Base-by-base conservation (phyloP, 2,329 filamentous ascomycete species). In the Neoarthrinium moseri region DNA sequence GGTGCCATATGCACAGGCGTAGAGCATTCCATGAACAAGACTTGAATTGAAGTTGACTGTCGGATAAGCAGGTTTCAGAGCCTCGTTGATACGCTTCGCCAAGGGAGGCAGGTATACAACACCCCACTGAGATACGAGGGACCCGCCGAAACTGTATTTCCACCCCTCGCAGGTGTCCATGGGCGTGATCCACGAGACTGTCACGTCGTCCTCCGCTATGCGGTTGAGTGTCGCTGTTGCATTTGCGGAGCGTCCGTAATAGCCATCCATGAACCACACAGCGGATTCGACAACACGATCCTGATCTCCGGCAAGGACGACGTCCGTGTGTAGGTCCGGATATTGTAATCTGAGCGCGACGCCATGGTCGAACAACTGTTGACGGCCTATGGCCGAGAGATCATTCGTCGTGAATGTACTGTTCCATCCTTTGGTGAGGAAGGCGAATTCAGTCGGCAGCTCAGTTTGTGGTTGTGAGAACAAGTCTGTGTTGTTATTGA, bases 301-400 rank as follows among this genome's bases (percentile, higher is more conserved):
- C 22, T 53, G 51, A 20, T 56, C 52, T 23, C 52, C 54, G 7
- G 48, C 55, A 0, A 57, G 37, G 5, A 54, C 49, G 6, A 50
- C 45, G 17, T 49, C 51, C 15, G 49, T 44, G 37, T 51, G 51
- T 20, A 57, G 41, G 27, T 51, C 44, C 20, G 52, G 52, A 27
- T 56, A 51, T 21, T 45, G 29, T 8, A 53, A 35, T 11, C 50
- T 42, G 17, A 56, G 37, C 10, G 45, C 49, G 6, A 56, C 52
- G 30, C 55, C 55, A 43, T 56, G 53, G 39, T 57, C 55, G 27
- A 56, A 56, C 12, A 56, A 37, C 45, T 56, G 55, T 35, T 56
- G 43, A 1, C 53, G 51, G 4, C 55, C 53, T 17, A 49, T 39
- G 4, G 52, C 51, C 3, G 55, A 53, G 3, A 57, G 49, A 17